Conservation (phyloP, 192 early-diverging fungal genomes). For the Funneliformis mosseae region DNA sequence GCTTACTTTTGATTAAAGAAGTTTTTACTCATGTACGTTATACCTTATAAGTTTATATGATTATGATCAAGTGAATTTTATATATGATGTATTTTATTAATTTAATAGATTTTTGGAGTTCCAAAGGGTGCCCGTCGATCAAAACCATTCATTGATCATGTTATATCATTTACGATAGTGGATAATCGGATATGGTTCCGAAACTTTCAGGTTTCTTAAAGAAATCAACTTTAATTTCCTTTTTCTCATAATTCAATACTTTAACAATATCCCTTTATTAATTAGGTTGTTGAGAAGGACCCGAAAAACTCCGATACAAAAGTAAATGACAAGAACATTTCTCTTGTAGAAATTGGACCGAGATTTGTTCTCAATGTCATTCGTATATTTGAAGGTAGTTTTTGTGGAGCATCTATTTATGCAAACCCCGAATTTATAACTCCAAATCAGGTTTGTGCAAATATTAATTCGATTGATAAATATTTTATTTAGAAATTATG, state of each 20-base stretch:
- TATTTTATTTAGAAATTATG: too few species aligned
- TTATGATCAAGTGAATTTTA: not conserved
- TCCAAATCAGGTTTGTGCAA: constrained; percentile 64
- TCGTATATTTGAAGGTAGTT: constrained; percentile 93
- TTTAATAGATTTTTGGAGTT: constrained; percentile 74
- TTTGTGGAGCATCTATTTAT: constrained; percentile 90
- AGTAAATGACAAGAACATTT: constrained; percentile 60
- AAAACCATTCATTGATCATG: constrained; percentile 98
- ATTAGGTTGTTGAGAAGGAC: constrained; percentile 73
- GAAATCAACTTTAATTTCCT: not conserved
- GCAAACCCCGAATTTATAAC: constrained; percentile 87
- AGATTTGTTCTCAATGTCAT: constrained; percentile 93
- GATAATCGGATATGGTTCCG: constrained; percentile 94
- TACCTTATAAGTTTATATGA: not conserved
- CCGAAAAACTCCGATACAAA: constrained; percentile 16
- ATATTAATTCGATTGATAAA: too few species aligned
- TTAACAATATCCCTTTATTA: not conserved
- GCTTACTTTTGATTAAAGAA: constrained; percentile 90
- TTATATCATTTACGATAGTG: constrained; percentile 84
- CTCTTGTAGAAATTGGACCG: constrained; percentile 94
- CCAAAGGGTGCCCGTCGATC: constrained; percentile 85
- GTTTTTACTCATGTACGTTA: constrained; percentile 67
- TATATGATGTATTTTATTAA: not conserved
- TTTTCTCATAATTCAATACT: not conserved
- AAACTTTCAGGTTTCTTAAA: constrained; percentile 80